phyloP scores from a whole-genome alignment of 257 asterid species.

The Jaltomata sinuosa region DNA sequence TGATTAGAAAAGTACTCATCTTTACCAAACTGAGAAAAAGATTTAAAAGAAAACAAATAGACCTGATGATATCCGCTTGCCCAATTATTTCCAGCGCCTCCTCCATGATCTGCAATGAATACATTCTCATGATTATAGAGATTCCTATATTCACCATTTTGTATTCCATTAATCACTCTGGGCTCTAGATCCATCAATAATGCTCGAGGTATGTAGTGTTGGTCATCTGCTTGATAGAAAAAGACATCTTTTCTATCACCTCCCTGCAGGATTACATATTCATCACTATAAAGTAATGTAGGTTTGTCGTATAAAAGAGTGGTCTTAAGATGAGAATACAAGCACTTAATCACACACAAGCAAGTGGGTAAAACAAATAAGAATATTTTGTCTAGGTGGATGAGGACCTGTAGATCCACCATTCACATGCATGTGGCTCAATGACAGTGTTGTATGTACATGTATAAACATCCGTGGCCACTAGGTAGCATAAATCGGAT shows the following conservation, averaged over 20 bases:
- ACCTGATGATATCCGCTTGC: slow-evolving; percentile 99
- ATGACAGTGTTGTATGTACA: background rate
- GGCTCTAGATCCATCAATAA: slow-evolving; percentile 98
- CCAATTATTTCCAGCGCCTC: slow-evolving; percentile 99
- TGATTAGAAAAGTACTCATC: background rate
- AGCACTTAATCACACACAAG: background rate
- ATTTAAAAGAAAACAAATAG: slow-evolving; percentile 1
- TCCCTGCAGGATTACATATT: slow-evolving; percentile 47
- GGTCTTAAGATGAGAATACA: background rate
- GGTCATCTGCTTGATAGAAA: slow-evolving; percentile 99
- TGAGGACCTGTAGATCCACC: background rate
- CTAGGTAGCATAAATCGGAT: background rate
- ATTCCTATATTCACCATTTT: slow-evolving; percentile 88
- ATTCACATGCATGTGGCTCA: background rate
- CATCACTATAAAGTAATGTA: background rate
- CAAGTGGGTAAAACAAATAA: background rate
- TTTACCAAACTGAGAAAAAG: background rate
- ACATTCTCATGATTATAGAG: slow-evolving; percentile 95
- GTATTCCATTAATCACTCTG: slow-evolving; percentile 92
- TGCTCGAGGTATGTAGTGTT: slow-evolving; percentile 94
- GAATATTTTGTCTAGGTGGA: background rate
- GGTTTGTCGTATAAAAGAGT: background rate
- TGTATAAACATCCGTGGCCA: background rate
- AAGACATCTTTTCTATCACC: slow-evolving; percentile 98
- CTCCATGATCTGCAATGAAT: slow-evolving; percentile 89